phyloP scores from a whole-genome alignment of 163 green algal genomes.

The Prototheca cutis region DNA sequence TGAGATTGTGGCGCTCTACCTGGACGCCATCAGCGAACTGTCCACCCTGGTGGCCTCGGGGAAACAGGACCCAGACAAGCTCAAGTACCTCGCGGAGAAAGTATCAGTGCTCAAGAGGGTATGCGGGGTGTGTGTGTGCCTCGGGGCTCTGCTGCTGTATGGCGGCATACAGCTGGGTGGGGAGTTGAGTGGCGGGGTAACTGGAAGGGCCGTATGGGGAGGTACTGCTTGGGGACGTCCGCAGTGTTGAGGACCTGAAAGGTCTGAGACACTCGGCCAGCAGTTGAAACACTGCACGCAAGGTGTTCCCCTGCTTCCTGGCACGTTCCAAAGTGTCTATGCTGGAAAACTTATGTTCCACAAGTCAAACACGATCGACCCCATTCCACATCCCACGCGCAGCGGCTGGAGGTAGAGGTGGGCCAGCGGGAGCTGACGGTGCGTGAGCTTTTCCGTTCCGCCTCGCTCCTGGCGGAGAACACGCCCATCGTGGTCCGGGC shows the following conservation, averaged over 20 bases:
- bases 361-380: no score
- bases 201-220: no score
- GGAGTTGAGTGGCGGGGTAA: no score
- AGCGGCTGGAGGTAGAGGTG: slow-evolving; percentile 22
- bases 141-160: no score
- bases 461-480: slow-evolving; percentile 10
- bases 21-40: slow-evolving; percentile 26
- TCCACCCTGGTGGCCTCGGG: slow-evolving; percentile 9
- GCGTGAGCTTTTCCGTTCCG: slow-evolving; percentile 27
- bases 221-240: no score
- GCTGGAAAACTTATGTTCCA: no score
- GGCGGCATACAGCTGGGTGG: background rate
- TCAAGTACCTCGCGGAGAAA: background rate
- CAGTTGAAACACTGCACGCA: no score
- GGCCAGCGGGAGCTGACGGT: slow-evolving; percentile 22
- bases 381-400: no score
- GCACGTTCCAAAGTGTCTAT: no score
- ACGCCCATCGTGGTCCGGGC: background rate
- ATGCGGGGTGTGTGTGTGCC: background rate
- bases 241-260: no score
- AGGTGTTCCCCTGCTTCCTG: no score
- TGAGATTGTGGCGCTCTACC: slow-evolving; percentile 23
- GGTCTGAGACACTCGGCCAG: no score
- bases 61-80: background rate
- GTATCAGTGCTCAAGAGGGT: background rate